These are phyloP conservation scores for Scalesia atractyloides DNA, from an alignment of 129 eudicot genomes.

Conservation along the genomic window DNA sequence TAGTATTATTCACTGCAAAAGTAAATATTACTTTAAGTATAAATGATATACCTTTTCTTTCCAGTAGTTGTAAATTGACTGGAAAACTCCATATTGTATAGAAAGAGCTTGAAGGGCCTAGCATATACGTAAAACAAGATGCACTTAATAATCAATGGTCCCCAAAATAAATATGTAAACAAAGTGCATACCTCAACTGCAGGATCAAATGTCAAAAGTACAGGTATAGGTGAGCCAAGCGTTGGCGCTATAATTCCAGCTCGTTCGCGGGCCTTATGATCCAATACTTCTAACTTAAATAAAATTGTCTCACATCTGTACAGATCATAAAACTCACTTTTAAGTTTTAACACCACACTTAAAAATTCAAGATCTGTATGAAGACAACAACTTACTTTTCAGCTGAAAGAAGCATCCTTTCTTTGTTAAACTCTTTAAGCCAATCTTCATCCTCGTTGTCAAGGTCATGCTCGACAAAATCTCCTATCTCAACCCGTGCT, in stretches of 20 bases:
- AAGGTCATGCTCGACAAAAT: conserved; percentile 91
- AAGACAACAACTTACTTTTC: conserved; percentile 53
- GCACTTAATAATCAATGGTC: background rate
- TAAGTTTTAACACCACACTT: conserved; percentile 11
- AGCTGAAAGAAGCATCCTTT: conserved; percentile 53
- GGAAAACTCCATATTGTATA: conserved; percentile 75
- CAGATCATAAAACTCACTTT: conserved; percentile 19
- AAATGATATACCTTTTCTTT: conserved; percentile 70
- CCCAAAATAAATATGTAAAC: background rate
- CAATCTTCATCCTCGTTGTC: conserved; percentile 98
- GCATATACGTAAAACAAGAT: conserved; percentile 18
- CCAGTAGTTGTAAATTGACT: conserved; percentile 81
- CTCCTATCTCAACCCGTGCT: conserved; percentile 95
- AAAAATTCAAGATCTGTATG: background rate
- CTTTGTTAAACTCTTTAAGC: conserved; percentile 77
- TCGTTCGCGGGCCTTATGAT: conserved; percentile 94
- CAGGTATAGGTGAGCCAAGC: conserved; percentile 83
- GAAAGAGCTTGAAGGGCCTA: conserved; percentile 90
- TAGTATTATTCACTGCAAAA: background rate
- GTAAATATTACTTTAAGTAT: background rate
- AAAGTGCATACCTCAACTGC: conserved; percentile 74
- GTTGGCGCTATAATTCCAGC: conserved; percentile 88
- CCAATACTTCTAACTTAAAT: conserved; percentile 85
- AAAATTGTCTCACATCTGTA: conserved; percentile 74
- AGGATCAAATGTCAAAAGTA: conserved; percentile 81